Evolutionary conservation across 768 basidiomycete genomes (phyloP), one percentile per base, ranked within the genome.

Genomic region (Chiua virens): DNA sequence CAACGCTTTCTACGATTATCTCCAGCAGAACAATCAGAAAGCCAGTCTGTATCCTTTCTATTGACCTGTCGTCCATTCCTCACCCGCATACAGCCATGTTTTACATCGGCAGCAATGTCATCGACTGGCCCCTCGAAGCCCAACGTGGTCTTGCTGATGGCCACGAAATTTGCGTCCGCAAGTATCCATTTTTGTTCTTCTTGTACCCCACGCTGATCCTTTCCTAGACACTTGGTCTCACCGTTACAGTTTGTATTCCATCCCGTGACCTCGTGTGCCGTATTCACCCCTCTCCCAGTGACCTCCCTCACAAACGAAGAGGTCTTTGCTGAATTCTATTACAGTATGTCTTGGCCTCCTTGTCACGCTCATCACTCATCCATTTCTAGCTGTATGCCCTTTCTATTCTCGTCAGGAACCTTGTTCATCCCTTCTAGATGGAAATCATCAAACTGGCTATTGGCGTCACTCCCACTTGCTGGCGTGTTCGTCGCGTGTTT

Each of bases 301-400:
- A 86, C 86, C 0, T 61, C 80, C 3, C 72, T 86, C 37, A 67
- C 75, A 9, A 90, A 83, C 61, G 71, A 80, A 56, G 71, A 85
- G 54, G 85, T 81, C 5, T 88, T 90, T 50, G 88, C 88, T 4
- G 89, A 92, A 66, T 73, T 92, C 17, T 89, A 85, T 52, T 92
- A 89, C 69, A 82, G 81, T 79, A 56, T 32, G 80, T 66, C 10
- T 47, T 5, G 6, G 5, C 36, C 5, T 17, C 21, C 22, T 25
- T 9, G n/a, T 14, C 21, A 5, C 9, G 0, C 5, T 23, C 42
- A 4, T 38, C 32, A 21, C 62, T 63, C 20, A 57, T 36, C 21
- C 35, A 38, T 34, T 3, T 9, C 9, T 44, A 70, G 66, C 66
- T 8, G 68, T 68, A 60, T 47, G 67, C 53, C 2, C 22, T 17